Conservation (phyloP, 805 yeast genomes). For the Candida silvatica region DNA sequence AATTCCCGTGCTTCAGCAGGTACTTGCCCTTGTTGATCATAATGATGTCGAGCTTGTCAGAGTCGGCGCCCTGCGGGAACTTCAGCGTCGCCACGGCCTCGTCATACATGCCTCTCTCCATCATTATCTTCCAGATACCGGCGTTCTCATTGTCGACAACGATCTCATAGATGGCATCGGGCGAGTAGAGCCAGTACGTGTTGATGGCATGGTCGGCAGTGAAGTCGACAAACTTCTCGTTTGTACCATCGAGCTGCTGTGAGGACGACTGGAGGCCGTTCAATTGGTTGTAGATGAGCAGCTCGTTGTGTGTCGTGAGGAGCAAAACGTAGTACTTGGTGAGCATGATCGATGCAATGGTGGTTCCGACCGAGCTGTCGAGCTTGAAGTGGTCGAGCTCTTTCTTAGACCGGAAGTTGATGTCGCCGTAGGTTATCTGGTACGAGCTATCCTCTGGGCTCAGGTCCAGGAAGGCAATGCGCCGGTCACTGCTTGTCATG, state of each 20-base stretch:
- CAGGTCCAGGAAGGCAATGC: constrained; percentile 16
- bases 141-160: constrained; percentile 58
- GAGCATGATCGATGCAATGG: constrained; percentile 30
- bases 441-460: constrained; percentile 11
- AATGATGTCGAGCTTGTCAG: constrained; percentile 37
- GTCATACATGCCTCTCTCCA: constrained; percentile 47
- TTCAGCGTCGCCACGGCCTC: constrained; percentile 46
- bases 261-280: constrained; percentile 38
- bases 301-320: constrained; percentile 31
- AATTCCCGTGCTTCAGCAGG: constrained; percentile 23
- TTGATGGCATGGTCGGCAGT: constrained; percentile 37
- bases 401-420: constrained; percentile 13
- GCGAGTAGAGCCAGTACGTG: constrained; percentile 75
- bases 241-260: constrained; percentile 18
- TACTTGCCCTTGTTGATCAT: constrained; percentile 46
- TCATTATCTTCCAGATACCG: constrained; percentile 64
- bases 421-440: constrained; percentile 13
- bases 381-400: constrained; percentile 11
- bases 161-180: constrained; percentile 58
- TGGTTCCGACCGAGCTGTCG: constrained; percentile 4
- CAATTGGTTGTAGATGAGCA: constrained; percentile 41
- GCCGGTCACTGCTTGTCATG: constrained; percentile 6
- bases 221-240: constrained; percentile 35
- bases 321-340: constrained; percentile 48
- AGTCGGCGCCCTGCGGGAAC: constrained; percentile 25